These are phyloP conservation scores for Nicotiana rustica DNA, from an alignment of 305 asterid genomes.

Conservation along the genomic window DNA sequence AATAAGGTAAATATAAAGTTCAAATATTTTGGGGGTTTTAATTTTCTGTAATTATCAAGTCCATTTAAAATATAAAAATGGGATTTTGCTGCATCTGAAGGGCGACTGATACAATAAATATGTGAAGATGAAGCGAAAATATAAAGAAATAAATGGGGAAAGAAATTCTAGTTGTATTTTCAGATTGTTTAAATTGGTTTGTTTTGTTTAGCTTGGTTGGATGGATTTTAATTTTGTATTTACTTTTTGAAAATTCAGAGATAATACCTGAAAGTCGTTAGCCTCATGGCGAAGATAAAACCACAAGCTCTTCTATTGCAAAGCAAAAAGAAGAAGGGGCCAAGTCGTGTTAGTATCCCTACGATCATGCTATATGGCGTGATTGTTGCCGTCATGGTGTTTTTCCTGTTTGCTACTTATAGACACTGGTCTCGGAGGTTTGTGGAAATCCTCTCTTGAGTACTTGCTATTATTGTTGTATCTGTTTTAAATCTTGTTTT, in stretches of 20 bases:
- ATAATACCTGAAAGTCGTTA: constrained; percentile 17
- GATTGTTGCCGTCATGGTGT: constrained; percentile 30
- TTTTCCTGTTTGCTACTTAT: constrained; percentile 38
- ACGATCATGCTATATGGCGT: constrained; percentile 30
- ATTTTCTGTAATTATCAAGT: neutral
- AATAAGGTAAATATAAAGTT: neutral
- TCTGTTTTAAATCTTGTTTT: neutral
- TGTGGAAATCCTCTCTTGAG: constrained; percentile 13
- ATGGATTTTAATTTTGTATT: neutral
- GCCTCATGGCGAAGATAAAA: constrained; percentile 86
- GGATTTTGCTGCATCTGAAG: constrained; percentile 15
- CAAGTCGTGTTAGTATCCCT: constrained; percentile 35
- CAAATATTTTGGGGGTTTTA: neutral
- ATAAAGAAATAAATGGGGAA: neutral
- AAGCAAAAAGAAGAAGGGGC: constrained; percentile 81
- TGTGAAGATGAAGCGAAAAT: neutral
- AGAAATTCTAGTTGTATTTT: neutral
- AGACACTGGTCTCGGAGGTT: constrained; percentile 39
- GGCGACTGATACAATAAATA: neutral
- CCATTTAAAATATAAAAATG: neutral
- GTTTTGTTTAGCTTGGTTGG: neutral
- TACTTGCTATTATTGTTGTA: neutral
- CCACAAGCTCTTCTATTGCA: constrained; percentile 95
- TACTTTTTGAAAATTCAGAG: constrained; percentile 2
- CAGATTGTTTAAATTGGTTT: neutral